Percentiles rank a stretch among this genome's conserved stretches.
phyloP scores from a whole-genome alignment of 1,284 basidiomycete genomes.

The Ceratobasidium sp. region DNA sequence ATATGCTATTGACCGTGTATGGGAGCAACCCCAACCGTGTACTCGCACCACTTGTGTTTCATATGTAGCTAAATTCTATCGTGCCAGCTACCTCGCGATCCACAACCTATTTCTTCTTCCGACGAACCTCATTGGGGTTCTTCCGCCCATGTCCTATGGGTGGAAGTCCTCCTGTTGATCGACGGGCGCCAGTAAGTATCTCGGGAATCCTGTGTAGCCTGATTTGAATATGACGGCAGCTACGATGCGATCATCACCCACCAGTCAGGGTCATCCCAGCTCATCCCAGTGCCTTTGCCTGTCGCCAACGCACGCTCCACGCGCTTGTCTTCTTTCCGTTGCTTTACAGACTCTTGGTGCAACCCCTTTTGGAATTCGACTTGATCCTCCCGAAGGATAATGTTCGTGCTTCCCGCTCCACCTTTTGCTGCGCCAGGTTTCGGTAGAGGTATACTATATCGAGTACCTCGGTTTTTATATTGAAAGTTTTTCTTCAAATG shows the following conservation, averaged over 20 bases:
- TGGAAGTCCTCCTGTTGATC: conserved; percentile 72
- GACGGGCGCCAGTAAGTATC: conserved; percentile 65
- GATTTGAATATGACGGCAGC: conserved; percentile 74
- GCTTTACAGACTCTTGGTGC: conserved; percentile 78
- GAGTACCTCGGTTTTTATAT: conserved; percentile 92
- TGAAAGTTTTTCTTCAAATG: conserved; percentile 97
- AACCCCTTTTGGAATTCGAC: conserved; percentile 86
- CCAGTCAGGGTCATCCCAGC: conserved; percentile 98
- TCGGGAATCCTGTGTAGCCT: conserved; percentile 67
- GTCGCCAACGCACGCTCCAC: conserved; percentile 75
- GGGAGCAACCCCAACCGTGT: not conserved
- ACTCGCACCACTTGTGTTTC: not conserved
- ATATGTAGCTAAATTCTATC: not conserved
- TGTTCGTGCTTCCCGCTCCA: conserved; percentile 72
- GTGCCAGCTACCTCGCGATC: not conserved
- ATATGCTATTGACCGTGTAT: conserved; percentile 4
- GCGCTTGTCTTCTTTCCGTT: conserved; percentile 82
- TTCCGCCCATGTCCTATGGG: conserved; percentile 85
- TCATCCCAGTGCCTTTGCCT: conserved; percentile 66
- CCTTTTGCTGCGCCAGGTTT: conserved; percentile 93
- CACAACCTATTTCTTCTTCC: conserved; percentile 57
- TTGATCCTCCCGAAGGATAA: conserved; percentile 94
- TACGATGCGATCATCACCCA: conserved; percentile 85
- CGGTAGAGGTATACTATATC: conserved; percentile 93
- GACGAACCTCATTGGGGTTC: conserved; percentile 87